phyloP scores from a whole-genome alignment of 1,284 basidiomycete species.

The Gymnopus androsaceus region DNA sequence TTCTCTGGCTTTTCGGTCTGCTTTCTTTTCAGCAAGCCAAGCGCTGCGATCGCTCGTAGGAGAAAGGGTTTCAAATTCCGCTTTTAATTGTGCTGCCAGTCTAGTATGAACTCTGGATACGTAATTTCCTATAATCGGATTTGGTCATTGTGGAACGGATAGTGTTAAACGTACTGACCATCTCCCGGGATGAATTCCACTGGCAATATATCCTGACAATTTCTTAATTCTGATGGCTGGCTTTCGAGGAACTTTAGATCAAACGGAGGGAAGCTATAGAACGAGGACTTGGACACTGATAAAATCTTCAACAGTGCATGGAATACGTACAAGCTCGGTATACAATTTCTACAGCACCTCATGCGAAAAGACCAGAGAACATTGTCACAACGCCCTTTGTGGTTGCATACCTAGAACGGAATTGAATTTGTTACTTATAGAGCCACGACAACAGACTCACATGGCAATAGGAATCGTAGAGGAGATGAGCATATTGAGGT shows the following conservation, averaged over 20 bases:
- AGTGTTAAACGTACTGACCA: not conserved
- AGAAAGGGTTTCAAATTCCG: not conserved
- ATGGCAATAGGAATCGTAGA: constrained; percentile 10
- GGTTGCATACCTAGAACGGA: not conserved
- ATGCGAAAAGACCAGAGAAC: constrained; percentile 5
- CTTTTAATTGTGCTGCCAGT: not conserved
- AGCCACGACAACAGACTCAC: constrained; percentile 9
- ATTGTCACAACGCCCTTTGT: not conserved
- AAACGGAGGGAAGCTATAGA: not conserved
- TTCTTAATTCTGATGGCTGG: not conserved
- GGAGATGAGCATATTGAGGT: constrained; percentile 13
- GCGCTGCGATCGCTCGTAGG: not conserved
- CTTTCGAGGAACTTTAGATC: not conserved
- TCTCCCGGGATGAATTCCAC: not conserved
- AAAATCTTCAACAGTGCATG: too few species aligned
- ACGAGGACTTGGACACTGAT: not conserved
- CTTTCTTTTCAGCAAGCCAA: not conserved
- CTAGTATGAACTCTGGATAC: not conserved
- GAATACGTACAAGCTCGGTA: not conserved
- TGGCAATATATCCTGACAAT: not conserved
- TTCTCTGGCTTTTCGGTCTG: not conserved
- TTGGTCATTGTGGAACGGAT: not conserved
- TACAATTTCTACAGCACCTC: constrained; percentile 4
- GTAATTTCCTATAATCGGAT: not conserved
- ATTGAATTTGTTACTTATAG: not conserved